A percentile compares a stretch with the other conserved stretches of the same genome.
phyloP scores from a whole-genome alignment of 306 rosid species.

The Sesbania bispinosa region DNA sequence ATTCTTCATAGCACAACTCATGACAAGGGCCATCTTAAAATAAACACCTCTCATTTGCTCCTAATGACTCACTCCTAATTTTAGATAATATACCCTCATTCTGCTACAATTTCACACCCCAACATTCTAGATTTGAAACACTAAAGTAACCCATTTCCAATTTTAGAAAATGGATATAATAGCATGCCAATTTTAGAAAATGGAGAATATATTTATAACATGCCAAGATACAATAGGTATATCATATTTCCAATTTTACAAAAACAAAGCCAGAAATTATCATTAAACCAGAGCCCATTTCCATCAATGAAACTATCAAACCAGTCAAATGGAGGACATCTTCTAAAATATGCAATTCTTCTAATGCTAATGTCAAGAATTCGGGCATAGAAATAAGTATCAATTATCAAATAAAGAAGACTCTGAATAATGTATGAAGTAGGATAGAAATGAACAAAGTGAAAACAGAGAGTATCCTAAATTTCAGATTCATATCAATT shows the following conservation, averaged over 20 bases:
- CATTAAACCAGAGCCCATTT: background rate
- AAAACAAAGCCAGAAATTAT: background rate
- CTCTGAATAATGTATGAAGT: background rate
- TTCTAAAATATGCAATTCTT: background rate
- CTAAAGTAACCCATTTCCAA: background rate
- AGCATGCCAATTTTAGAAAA: too few relatives aligned
- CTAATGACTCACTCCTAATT: background rate
- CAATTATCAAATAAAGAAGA: background rate
- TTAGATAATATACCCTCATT: too few relatives aligned
- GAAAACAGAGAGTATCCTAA: background rate
- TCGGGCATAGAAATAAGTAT: background rate
- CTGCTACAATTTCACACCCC: too few relatives aligned
- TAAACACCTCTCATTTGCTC: constrained; percentile 28
- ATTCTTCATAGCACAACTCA: constrained; percentile 4
- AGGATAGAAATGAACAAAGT: background rate
- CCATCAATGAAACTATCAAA: background rate
- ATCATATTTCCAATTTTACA: background rate
- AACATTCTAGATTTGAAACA: background rate
- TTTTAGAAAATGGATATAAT: too few relatives aligned
- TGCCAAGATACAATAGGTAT: background rate
- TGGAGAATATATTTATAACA: background rate
- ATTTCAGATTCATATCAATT: too few relatives aligned
- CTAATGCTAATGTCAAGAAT: constrained; percentile 6
- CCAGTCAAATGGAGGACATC: background rate
- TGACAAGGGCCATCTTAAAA: constrained; percentile 30